Base-by-base conservation (phyloP, 2,329 filamentous ascomycete genomes). In the Chaetothyriales sp. region DNA sequence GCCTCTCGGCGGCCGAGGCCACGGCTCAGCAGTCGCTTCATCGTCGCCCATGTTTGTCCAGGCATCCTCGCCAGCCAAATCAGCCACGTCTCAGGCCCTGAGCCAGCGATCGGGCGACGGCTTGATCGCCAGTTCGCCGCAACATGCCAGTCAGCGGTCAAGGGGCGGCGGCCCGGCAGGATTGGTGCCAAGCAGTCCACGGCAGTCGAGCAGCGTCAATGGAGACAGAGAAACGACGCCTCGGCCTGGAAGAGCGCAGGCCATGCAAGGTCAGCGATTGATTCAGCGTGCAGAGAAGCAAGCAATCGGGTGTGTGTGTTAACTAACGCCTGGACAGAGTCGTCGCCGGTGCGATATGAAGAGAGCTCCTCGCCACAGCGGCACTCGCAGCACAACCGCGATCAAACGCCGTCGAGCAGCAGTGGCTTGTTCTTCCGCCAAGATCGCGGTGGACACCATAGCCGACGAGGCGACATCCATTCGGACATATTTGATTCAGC, bases 301-400 rank as follows among this genome's bases (percentile, higher is more conserved):
- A 53, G 51, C 43, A 44, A 20, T n/a, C n/a, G n/a, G n/a, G n/a
- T n/a, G n/a, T n/a, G 43, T 40, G 18, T 18, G 7, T 9, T 18
- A 20, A 10, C 5, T 56, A 67, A 50, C 63, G 49, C 56, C 18
- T 50, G 7, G 18, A 1, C 60, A 95, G 90, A 89, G 63, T 97
- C 90, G 0, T 97, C 90, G 1, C 90, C 90, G 1, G 87, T 97
- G 60, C 81, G 83, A 66, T 97, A 95, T 66, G 86, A 87, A 52
- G 82, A 88, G 37, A 95, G 88, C 68, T 95, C 90, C 40, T 94
- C 86, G 64, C 87, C 88, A 22, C 82, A 80, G n/a, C 80, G 80
- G 63, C 74, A 64, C 48, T 64, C 72, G 57, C 69, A 71, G 49
- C 69, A 64, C 47, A 69, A 76, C 52, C 81, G 83, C 58, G 83